These are phyloP conservation scores for Crataegus laevigata DNA, from an alignment of 306 rosid genomes.

Conservation along the genomic window DNA sequence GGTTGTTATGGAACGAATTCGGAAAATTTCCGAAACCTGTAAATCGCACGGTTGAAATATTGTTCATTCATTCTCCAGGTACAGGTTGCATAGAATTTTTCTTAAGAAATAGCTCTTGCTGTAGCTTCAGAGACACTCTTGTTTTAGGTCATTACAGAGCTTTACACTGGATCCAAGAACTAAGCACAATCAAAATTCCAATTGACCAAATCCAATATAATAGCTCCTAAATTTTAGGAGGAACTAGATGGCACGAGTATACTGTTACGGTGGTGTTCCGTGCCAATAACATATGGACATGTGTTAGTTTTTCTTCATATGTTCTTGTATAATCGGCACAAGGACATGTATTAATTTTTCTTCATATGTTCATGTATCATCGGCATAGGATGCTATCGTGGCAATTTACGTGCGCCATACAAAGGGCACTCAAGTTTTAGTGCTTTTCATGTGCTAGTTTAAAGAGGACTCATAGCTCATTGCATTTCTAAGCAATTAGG, in stretches of 20 bases:
- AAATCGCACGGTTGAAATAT: constrained; percentile 46
- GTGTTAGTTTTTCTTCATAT: too few species aligned
- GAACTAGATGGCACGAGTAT: too few species aligned
- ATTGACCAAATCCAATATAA: not conserved
- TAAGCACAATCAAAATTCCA: not conserved
- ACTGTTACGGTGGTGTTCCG: accelerated
- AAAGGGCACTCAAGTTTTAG: not conserved
- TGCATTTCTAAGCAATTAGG: not conserved
- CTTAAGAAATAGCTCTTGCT: not conserved
- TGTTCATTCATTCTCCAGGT: constrained; percentile 10
- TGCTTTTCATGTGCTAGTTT: not conserved
- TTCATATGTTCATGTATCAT: too few species aligned
- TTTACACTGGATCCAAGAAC: not conserved
- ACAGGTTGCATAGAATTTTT: not conserved
- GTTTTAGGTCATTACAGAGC: not conserved
- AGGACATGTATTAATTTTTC: too few species aligned
- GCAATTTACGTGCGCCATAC: too few species aligned
- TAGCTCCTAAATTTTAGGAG: not conserved
- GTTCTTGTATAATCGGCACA: too few species aligned
- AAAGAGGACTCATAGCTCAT: not conserved
- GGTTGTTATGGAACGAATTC: constrained; percentile 62
- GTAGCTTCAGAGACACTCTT: not conserved
- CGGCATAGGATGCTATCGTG: too few species aligned
- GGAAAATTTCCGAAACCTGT: constrained; percentile 43
- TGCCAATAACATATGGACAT: too few species aligned